Conservation (phyloP, 2,329 filamentous ascomycete species). For the Alternaria triticina region DNA sequence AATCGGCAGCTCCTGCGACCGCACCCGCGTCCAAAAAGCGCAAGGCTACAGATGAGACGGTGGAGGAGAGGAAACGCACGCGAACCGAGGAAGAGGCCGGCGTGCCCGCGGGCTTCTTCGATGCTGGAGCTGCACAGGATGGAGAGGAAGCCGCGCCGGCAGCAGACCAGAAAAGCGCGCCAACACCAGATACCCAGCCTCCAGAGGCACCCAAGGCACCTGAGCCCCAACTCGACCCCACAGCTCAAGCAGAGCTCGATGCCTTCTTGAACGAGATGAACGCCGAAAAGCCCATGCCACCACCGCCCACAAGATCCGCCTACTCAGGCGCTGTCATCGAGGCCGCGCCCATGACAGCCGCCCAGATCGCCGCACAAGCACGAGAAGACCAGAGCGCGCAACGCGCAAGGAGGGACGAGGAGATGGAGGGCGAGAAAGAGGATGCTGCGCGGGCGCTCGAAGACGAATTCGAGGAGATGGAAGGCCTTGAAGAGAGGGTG, state of each 20-base stretch:
- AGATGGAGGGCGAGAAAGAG: constrained; percentile 57
- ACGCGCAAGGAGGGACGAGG: constrained; percentile 50
- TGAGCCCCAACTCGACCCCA: constrained; percentile 20
- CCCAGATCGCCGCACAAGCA: constrained; percentile 55
- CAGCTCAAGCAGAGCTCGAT: constrained; percentile 59
- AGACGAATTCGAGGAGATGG: constrained; percentile 60
- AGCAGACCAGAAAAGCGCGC: constrained; percentile 1
- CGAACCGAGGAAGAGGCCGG: constrained; percentile 40
- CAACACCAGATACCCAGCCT: constrained; percentile 6
- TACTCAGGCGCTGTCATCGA: constrained; percentile 52
- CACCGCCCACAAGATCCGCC: constrained; percentile 69
- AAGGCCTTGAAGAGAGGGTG: constrained; percentile 54
- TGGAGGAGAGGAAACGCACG: constrained; percentile 42
- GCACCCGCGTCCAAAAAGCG: constrained; percentile 43
- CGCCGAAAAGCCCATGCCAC: constrained; percentile 79
- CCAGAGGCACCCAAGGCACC: constrained; percentile 12
- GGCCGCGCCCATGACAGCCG: constrained; percentile 55
- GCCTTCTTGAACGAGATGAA: constrained; percentile 62
- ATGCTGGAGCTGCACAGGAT: constrained; percentile 25
- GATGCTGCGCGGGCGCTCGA: constrained; percentile 54
- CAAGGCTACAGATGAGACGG: constrained; percentile 40
- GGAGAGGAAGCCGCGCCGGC: constrained; percentile 10
- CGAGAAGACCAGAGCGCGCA: constrained; percentile 54
- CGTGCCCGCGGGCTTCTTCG: constrained; percentile 47
- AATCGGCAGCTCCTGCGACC: constrained; percentile 36